Percentiles rank a stretch among this genome's conserved stretches.
Conservation (phyloP, 75 land plant species). For the Larix kaempferi region DNA sequence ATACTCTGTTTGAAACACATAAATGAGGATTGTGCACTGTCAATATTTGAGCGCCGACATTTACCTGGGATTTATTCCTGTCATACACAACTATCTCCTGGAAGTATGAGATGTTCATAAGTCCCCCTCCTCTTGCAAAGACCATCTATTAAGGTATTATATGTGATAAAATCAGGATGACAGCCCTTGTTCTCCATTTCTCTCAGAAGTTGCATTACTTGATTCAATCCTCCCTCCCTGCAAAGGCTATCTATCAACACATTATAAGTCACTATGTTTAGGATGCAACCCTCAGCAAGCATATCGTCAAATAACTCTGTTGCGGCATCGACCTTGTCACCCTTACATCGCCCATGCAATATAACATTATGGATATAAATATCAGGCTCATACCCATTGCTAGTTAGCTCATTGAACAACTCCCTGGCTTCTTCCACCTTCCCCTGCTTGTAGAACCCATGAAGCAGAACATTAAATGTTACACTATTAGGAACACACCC, state of each 20-base stretch:
- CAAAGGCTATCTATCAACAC: conserved; percentile 47
- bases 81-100: too few relatives aligned
- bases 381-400: conserved; percentile 53
- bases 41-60: too few relatives aligned
- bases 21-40: too few relatives aligned
- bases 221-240: conserved; percentile 43
- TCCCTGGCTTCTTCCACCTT: conserved; percentile 53
- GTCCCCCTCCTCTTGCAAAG: conserved; percentile 42
- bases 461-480: conserved; percentile 48
- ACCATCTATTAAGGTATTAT: conserved; percentile 58
- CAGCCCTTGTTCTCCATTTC: conserved; percentile 46
- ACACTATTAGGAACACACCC: conserved; percentile 36
- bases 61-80: too few relatives aligned
- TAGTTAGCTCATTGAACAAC: conserved; percentile 54
- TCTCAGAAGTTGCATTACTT: conserved; percentile 47
- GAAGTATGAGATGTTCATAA: too few relatives aligned
- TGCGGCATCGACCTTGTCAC: conserved; percentile 44
- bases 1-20: too few relatives aligned
- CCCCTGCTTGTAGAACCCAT: conserved; percentile 62
- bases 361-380: conserved; percentile 56
- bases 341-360: conserved; percentile 37
- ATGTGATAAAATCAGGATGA: conserved; percentile 35
- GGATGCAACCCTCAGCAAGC: conserved; percentile 52
- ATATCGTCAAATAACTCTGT: conserved; percentile 47
- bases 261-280: conserved; percentile 56